These are phyloP conservation scores for Lathyrus sativus DNA, from an alignment of 306 rosid species.

Conservation along the genomic window DNA sequence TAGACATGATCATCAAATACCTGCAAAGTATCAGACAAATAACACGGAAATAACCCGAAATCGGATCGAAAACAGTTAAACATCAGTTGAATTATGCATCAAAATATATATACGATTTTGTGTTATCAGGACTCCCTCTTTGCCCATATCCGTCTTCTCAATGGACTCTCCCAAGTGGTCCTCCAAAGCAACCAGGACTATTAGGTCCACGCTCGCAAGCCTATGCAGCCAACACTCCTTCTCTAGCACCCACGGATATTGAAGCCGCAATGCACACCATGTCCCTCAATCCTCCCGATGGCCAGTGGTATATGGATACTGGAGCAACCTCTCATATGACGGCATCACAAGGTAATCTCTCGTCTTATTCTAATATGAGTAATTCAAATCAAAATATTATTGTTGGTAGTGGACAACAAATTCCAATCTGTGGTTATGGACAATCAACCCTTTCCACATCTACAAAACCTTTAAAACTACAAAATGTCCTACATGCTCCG, in stretches of 20 bases:
- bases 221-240: no score
- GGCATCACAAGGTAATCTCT: background rate
- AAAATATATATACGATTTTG: no score
- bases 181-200: background rate
- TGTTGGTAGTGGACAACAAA: background rate
- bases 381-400: background rate
- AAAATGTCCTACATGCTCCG: background rate
- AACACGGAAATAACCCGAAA: no score
- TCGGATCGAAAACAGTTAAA: no score
- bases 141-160: background rate
- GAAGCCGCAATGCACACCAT: background rate
- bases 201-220: background rate
- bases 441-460: background rate
- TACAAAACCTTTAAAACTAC: background rate
- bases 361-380: conserved; percentile 1
- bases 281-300: background rate
- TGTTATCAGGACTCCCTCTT: background rate
- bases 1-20: no score
- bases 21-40: no score
- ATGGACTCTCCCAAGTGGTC: background rate
- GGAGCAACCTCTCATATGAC: conserved; percentile 8
- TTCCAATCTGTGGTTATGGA: background rate
- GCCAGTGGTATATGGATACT: background rate
- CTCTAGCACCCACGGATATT: no score
- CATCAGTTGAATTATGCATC: no score